Evolutionary conservation across 352 stramenopile species (phyloP), one percentile per base, ranked within the genome.

Genomic region (Plasmopara halstedii): DNA sequence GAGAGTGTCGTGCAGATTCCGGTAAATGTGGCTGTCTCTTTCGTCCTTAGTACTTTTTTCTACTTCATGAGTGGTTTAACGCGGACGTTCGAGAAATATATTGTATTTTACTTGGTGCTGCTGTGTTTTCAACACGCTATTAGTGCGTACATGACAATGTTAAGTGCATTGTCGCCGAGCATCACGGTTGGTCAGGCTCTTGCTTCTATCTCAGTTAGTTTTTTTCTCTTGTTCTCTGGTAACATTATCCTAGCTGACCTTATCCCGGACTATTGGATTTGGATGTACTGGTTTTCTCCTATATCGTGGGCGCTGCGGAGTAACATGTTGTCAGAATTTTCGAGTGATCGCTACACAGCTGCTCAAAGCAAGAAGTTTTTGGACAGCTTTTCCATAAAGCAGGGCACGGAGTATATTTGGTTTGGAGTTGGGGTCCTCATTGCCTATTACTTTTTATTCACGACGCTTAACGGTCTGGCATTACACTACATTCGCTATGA

Each of bases 1-100:
- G 61, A 74, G 31, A 65, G 46, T 46, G 47, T 83, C 8, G 61
- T 85, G 15, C 65, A 78, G 53, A 62, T 82, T n/a, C 62, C 76
- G n/a, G 65, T 86, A 27, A 71, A 75, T 59, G 68, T 95, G 57
- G 63, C 67, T 1, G 86, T 81, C 0, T 60, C 64, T 13, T 69
- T 79, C 20, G 48, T 79, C 13, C 22, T 75, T 2, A 68, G 86
- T 53, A 73, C 85, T 11, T 68, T 79, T 50, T 77, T 83, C 50
- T 96, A 96, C 64, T 96, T 85, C 47, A 92, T 95, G 74, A 86
- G 88, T 53, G 85, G 83, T 0, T 56, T 95, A 26, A 71, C 59
- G 3, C 43, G 43, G 1, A 63, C 71, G 27, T 73, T 83, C 22
- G 50, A 66, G 35, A 78, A 80, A 42, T 94, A 76, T 54, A 67